Evolutionary conservation across 2,329 filamentous ascomycete species (phyloP), one percentile per base, ranked within the genome.

Genomic region (Fusarium sp.): DNA sequence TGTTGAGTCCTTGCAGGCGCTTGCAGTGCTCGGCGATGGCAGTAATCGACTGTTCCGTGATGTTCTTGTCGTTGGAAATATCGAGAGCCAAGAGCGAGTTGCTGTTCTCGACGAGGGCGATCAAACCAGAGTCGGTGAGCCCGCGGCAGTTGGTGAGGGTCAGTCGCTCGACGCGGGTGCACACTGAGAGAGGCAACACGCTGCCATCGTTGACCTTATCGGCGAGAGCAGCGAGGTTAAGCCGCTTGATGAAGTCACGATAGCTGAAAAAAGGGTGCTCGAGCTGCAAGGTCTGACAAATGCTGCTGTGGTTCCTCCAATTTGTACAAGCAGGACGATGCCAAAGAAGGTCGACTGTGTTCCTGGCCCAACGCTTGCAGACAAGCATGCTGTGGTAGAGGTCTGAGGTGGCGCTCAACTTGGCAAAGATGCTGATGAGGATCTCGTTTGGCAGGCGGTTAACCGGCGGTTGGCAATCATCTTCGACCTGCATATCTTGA

Each of bases 271-370:
- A 96, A 75, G 94, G 93, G n/a, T 91, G 85, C 37, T 89, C 85
- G 32, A 91, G 88, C 54, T 90, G 89, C 38, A 98, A 90, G 1
- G 96, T 95, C 67, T 89, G 87, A 80, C 95, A 95, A 75, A 99
- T 97, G 75, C 87, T 92, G 78, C 91, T 87, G 78, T 98, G 91
- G 80, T 95, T 95, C 14, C 88, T 84, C 93, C 95, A 98, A 77
- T 91, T 94, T 79, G 93, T 95, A 85, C 97, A 98, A 32, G 94
- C 92, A 2, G 97, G 97, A 43, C 97, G 90, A 82, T 98, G 95
- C 97, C 97, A 99, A 25, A 99, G 88, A 74, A 98, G 89, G 73
- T 97, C 96, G 76, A 98, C 97, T 61, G 94, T 93, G 81, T 98
- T 98, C 72, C 93, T 89, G 32, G 97, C 94, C 97, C 97, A 99